Evolutionary conservation across 768 basidiomycete genomes (phyloP), one percentile per base, ranked within the genome.

Genomic region (Amyloporia xantha): DNA sequence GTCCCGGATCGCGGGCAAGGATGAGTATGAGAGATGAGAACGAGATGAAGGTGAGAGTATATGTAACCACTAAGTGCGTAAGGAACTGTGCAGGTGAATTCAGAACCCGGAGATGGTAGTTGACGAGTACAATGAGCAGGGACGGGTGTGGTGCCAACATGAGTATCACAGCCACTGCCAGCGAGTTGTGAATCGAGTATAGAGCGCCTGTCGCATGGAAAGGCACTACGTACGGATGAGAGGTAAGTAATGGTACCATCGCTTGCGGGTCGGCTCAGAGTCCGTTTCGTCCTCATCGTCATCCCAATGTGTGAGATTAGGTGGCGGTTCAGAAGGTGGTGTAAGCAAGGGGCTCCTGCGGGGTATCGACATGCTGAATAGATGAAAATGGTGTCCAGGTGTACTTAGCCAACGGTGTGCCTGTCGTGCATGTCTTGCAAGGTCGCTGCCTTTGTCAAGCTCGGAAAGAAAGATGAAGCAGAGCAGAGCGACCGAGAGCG

Each of bases 131-230:
- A 49, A 78, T 74, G 12, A 90, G 66, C 57, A 82, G 67, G 4
- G 88, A 89, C 1, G 86, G 86, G 30, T 89, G 89, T 7, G 88
- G 87, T 6, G 77, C 75, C 3, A 89, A 61, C 44, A 90, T 76
- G 35, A 88, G 63, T 20, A 73, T 44, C 23, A 89, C 57, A 13
- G 78, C 64, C 13, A 65, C 79, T 80, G 51, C 15, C 9, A 15
- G 15, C 17, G 10, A 11, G 15, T 12, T 38, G 17, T 33, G 10
- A 35, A 28, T 20, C 4, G 10, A 15, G 36, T 23, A 2, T 4
- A 23, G 15, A 30, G 23, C 21, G 3, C 4, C 10, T 12, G 15
- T 17, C 6, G 4, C 19, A 27, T 1, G n/a, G 21, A 38, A 12
- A n/a, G n/a, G n/a, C n/a, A 23, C 15, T 6, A 49, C 58, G 36